Evolutionary conservation across 441 rosid species (phyloP).

Genomic region (Populus hybrid): DNA sequence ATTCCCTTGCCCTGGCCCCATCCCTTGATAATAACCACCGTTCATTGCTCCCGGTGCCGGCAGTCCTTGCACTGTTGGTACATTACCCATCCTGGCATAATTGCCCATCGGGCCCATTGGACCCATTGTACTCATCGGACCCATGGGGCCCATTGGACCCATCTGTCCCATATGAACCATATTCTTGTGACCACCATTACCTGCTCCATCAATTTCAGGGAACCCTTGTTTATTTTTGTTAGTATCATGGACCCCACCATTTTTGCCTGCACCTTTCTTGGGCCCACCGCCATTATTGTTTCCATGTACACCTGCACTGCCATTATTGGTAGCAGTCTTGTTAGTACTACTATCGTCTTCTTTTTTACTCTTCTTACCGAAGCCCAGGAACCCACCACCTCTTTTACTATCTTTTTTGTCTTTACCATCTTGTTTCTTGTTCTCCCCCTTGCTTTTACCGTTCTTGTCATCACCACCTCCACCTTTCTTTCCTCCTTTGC

Average conservation of each 20-base stretch:
- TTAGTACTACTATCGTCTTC: constrained; percentile 25
- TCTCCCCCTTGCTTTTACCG: constrained; percentile 17
- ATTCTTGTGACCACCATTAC: constrained; percentile 24
- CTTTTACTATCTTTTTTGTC: constrained; percentile 44
- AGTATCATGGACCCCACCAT: constrained; percentile 41
- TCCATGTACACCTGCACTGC: constrained; percentile 34
- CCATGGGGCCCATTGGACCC: constrained; percentile 17
- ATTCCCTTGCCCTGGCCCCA: constrained; percentile 29
- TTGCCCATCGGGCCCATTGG: constrained; percentile 22
- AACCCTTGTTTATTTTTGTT: constrained; percentile 43
- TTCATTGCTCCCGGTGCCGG: constrained; percentile 55
- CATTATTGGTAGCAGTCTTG: constrained; percentile 22
- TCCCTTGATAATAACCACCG: constrained; percentile 47
- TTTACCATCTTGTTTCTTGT: constrained; percentile 35
- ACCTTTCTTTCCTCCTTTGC: constrained; percentile 43
- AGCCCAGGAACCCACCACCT: constrained; percentile 49
- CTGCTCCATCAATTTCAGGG: constrained; percentile 35
- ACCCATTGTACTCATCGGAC: constrained; percentile 20
- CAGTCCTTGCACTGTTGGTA: constrained; percentile 69
- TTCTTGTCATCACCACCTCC: constrained; percentile 30
- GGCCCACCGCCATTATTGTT: constrained; percentile 45
- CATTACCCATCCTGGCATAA: constrained; percentile 38
- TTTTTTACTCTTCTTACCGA: constrained; percentile 52
- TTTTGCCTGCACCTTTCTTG: constrained; percentile 59
- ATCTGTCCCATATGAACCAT: constrained; percentile 17